Evolutionary conservation across 371 early-diverging fungal genomes (phyloP).

Genomic region (Catenaria anguillulae): DNA sequence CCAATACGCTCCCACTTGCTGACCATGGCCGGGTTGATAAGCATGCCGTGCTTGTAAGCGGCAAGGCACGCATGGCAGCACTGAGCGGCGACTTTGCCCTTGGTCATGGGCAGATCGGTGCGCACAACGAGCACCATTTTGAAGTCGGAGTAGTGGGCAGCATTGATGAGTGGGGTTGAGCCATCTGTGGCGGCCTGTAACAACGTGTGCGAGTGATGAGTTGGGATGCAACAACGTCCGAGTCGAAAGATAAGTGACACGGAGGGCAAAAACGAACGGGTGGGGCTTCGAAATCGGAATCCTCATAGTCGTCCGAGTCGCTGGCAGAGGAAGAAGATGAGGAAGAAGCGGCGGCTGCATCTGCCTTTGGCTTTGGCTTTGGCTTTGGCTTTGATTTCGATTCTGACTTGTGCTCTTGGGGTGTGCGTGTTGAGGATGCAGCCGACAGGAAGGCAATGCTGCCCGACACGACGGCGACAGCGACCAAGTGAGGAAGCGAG

Average conservation of each 20-base stretch:
- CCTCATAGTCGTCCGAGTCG: background rate
- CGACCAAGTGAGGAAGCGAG: background rate
- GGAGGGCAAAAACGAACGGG: too few species aligned
- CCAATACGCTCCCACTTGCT: conserved; percentile 61
- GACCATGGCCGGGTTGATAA: conserved; percentile 35
- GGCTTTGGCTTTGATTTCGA: too few species aligned
- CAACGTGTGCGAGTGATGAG: background rate
- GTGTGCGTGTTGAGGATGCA: background rate
- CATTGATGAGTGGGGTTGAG: background rate
- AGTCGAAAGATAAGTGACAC: background rate
- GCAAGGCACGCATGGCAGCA: conserved; percentile 89
- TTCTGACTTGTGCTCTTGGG: background rate
- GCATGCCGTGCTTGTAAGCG: conserved; percentile 51
- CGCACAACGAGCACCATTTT: conserved; percentile 49
- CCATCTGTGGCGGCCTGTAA: background rate
- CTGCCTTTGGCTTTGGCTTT: too few species aligned
- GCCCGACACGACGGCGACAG: background rate
- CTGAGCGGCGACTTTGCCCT: conserved; percentile 92
- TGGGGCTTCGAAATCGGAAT: background rate
- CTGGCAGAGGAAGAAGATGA: background rate
- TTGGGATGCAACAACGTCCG: background rate
- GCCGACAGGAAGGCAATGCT: background rate
- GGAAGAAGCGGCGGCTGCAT: background rate
- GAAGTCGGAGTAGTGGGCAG: conserved; percentile 1
- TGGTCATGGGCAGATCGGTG: conserved; percentile 84